A percentile compares a stretch with the other conserved stretches of the same genome.
Evolutionary conservation across 139 green algal species (phyloP).

Genomic region (Tetradesmus lagerheimii): DNA sequence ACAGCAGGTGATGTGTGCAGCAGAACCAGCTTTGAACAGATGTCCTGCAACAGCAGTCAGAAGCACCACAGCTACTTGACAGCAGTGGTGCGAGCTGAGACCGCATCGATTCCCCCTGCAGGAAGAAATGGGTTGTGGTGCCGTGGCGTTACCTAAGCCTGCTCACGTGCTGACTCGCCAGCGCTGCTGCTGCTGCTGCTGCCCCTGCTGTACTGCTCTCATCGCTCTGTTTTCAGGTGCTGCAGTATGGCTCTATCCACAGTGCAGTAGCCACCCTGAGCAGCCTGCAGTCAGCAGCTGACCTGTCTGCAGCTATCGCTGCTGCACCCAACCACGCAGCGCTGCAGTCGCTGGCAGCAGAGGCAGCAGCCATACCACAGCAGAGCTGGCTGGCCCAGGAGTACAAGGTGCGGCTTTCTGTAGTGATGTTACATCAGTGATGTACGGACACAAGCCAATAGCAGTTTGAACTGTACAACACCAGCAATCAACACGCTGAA

Average conservation of each 20-base stretch:
- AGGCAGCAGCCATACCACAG: constrained; percentile 21
- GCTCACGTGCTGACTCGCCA: not conserved
- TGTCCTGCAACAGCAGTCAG: not conserved
- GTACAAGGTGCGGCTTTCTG: not conserved
- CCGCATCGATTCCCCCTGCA: no score
- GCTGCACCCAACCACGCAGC: constrained; percentile 3
- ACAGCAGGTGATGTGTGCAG: constrained; percentile 1
- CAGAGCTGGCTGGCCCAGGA: constrained; percentile 12
- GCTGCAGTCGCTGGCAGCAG: constrained; percentile 37
- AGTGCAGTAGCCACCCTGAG: not conserved
- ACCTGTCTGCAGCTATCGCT: constrained; percentile 33
- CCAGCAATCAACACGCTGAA: no score
- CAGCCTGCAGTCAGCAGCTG: constrained; percentile 16
- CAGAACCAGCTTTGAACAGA: not conserved
- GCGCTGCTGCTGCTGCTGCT: not conserved
- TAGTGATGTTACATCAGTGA: no score
- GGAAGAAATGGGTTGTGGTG: not conserved
- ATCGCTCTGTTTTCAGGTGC: not conserved
- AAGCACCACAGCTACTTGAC: no score
- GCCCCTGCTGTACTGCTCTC: not conserved
- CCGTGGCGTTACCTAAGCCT: not conserved
- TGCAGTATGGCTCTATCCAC: constrained; percentile 20
- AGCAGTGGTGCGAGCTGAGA: no score
- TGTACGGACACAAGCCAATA: no score
- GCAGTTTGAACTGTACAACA: no score